These are phyloP conservation scores for Tuber calosporum DNA, from an alignment of 495 filamentous ascomycete species.

Conservation along the genomic window DNA sequence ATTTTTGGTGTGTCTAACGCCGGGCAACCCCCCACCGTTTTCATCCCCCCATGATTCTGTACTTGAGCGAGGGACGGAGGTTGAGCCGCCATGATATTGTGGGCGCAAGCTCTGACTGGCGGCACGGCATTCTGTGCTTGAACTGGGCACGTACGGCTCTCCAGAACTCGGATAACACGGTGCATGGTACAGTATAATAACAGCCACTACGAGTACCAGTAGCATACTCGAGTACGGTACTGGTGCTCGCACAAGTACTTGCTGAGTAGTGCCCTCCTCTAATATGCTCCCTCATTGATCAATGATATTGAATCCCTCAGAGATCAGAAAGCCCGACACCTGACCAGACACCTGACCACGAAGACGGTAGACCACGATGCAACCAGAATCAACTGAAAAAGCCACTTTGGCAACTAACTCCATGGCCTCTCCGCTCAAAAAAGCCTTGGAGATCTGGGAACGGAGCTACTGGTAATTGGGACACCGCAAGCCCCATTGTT, in stretches of 20 bases:
- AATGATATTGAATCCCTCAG: too few relatives aligned
- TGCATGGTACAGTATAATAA: background rate
- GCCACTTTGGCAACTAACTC: background rate
- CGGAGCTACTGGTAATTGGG: background rate
- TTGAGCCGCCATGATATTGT: background rate
- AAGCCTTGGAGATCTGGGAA: background rate
- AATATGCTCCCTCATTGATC: too few relatives aligned
- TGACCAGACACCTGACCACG: too few relatives aligned
- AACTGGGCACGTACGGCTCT: background rate
- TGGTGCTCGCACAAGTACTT: too few relatives aligned
- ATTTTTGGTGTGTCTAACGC: background rate
- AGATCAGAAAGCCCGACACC: background rate
- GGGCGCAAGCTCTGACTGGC: background rate
- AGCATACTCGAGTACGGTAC: background rate
- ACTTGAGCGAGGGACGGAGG: background rate
- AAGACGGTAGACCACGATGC: too few relatives aligned
- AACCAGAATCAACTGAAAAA: background rate
- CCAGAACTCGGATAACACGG: background rate
- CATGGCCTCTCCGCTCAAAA: background rate
- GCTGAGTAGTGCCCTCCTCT: too few relatives aligned
- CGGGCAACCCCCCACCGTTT: background rate
- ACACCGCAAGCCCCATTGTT: background rate
- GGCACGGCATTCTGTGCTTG: background rate
- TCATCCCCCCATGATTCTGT: background rate
- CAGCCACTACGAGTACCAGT: background rate